A percentile compares a stretch with the other conserved stretches of the same genome.
Evolutionary conservation across 2,329 filamentous ascomycete genomes (phyloP).

Genomic region (Paecilomyces sp.): DNA sequence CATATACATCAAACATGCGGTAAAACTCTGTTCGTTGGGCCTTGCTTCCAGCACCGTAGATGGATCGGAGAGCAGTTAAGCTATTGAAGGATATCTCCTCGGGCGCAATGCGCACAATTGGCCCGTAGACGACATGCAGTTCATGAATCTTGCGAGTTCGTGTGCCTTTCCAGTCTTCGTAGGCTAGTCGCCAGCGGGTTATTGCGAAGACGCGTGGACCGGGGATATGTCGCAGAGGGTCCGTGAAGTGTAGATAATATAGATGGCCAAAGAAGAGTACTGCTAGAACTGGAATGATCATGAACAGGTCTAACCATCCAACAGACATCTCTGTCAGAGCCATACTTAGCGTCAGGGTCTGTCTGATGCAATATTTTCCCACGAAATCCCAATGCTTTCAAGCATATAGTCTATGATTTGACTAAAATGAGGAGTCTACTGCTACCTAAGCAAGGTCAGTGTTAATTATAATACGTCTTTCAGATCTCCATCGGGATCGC

Average conservation of each 20-base stretch:
- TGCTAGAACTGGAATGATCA: background rate
- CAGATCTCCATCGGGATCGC: background rate
- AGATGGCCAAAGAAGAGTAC: background rate
- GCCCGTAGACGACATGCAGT: conserved; percentile 41
- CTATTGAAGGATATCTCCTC: conserved; percentile 40
- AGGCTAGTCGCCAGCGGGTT: conserved; percentile 40
- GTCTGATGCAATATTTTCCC: background rate
- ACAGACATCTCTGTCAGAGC: background rate
- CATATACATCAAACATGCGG: conserved; percentile 50
- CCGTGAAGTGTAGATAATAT: background rate
- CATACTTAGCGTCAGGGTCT: background rate
- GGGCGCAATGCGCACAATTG: conserved; percentile 42
- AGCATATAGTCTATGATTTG: background rate
- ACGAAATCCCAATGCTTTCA: too few relatives aligned
- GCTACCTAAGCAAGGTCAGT: background rate
- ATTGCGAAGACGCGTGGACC: conserved; percentile 35
- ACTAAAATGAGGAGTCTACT: background rate
- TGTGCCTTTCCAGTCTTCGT: conserved; percentile 38
- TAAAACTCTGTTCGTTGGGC: conserved; percentile 48
- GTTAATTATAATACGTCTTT: background rate
- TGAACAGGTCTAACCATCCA: background rate
- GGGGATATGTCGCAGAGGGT: conserved; percentile 8
- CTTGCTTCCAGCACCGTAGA: conserved; percentile 48
- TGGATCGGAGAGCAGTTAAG: conserved; percentile 42
- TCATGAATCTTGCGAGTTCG: conserved; percentile 36